A percentile compares a stretch with the other conserved stretches of the same genome.
Conservation (phyloP, 148 eudicot genomes). For the Spergularia bocconei region DNA sequence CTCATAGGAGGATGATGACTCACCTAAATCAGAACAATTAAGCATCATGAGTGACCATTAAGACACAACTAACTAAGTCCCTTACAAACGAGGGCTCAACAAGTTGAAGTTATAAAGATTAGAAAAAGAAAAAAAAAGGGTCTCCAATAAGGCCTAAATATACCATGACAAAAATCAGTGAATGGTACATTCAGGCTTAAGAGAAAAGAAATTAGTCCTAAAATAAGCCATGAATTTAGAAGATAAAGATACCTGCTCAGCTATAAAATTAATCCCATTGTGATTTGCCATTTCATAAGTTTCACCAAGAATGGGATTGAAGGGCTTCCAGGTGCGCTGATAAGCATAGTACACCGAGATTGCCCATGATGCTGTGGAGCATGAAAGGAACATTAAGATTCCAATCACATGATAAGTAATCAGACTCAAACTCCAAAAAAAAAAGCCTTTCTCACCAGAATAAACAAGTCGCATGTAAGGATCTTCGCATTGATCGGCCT, state of each 20-base stretch:
- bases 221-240: conserved; percentile 10
- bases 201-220: neutral
- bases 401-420: conserved; percentile 5
- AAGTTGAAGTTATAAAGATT: no score
- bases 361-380: conserved; percentile 73
- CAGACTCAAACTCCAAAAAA: conserved; percentile 6
- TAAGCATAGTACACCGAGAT: conserved; percentile 80
- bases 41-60: neutral
- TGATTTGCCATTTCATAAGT: conserved; percentile 94
- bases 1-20: conserved; percentile 99
- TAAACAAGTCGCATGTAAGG: conserved; percentile 92
- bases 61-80: neutral
- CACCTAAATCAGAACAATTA: conserved; percentile 45
- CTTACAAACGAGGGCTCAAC: no score
- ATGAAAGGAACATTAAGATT: conserved; percentile 6
- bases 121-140: neutral
- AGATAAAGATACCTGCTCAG: conserved; percentile 71
- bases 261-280: conserved; percentile 70
- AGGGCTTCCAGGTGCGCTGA: conserved; percentile 98
- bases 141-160: neutral
- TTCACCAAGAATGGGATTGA: conserved; percentile 98
- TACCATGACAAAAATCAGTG: neutral
- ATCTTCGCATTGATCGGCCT: conserved; percentile 95
- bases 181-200: neutral
- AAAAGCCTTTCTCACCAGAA: conserved; percentile 51